These are phyloP conservation scores for Dionaea muscipula DNA, from an alignment of 179 eudicot species.

Conservation along the genomic window DNA sequence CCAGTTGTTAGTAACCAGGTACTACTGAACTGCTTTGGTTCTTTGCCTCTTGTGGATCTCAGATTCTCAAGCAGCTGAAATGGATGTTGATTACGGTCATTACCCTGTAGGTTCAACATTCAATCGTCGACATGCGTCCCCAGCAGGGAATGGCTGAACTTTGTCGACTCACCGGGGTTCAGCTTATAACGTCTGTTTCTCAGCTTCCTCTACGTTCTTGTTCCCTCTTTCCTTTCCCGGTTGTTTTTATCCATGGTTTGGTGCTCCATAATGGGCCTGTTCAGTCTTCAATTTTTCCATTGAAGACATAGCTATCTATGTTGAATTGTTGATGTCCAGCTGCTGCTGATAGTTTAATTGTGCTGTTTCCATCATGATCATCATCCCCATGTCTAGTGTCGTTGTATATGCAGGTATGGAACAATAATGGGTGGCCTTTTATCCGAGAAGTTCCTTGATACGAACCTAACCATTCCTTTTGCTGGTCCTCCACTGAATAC, in stretches of 20 bases:
- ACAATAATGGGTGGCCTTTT: conserved; percentile 96
- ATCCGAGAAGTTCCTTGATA: conserved; percentile 87
- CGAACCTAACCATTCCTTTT: conserved; percentile 82
- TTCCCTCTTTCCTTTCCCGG: background rate
- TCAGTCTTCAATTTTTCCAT: no score
- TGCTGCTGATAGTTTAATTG: background rate
- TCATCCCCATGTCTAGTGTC: no score
- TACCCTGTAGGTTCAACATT: conserved; percentile 82
- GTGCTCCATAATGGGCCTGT: background rate
- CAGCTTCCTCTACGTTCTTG: background rate
- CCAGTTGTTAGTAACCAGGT: conserved; percentile 96
- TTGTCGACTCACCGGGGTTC: conserved; percentile 79
- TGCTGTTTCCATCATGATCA: background rate
- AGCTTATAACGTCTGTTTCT: conserved; percentile 73
- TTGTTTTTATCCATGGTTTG: background rate
- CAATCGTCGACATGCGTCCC: conserved; percentile 95
- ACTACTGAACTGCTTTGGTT: no score
- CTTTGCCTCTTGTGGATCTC: background rate
- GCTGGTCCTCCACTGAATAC: conserved; percentile 88
- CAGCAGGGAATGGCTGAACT: conserved; percentile 96
- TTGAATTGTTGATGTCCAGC: no score
- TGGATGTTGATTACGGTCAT: background rate
- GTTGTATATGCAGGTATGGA: conserved; percentile 56
- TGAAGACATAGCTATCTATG: no score
- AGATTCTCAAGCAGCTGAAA: background rate